Base-by-base conservation (phyloP, 2,329 filamentous ascomycete species). In the Emmonsiellopsis sp. region DNA sequence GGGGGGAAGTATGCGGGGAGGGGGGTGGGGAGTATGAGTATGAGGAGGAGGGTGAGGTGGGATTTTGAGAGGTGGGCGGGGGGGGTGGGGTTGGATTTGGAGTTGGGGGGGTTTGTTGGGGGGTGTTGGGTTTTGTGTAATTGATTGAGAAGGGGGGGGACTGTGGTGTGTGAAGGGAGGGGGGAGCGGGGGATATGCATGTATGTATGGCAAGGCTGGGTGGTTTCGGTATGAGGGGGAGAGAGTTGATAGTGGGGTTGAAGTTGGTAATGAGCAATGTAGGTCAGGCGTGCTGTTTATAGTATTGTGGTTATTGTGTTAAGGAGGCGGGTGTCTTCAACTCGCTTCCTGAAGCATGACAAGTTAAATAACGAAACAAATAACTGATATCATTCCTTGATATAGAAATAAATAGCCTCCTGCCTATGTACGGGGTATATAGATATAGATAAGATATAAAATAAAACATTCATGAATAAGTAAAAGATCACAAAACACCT, bases 1-100 rank as follows among this genome's bases (percentile, higher is more conserved):
- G 59, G 51, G 5, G 61, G 57, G 50, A 63, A 60, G 30, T 64
- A 69, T 57, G 66, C 65, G 20, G 71, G 68, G 0, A 64, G 70
- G 53, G 61, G 65, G 0, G n/a, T 77, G 48, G 59, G 69, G 37
- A 7, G 1, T 40, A 4, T 11, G 37, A 15, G n/a, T n/a, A n/a
- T n/a, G n/a, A n/a, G n/a, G n/a, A n/a, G 6, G 11, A 11, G 37
- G 37, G 6, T 15, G 15, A 4, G 37, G 37, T 40, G 3, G 3
- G 37, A 40, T 40, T 15, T 40, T 11, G 37, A 15, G 3, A 5
- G 11, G 15, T 40, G 37, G 37, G 15, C 11, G 15, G 15, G 15
- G 37, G 37, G 7, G 37, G 1, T 7, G 11, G 37, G 37, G 37
- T 15, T n/a, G n/a, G n/a, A n/a, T n/a, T n/a, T n/a, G n/a, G n/a